phyloP scores from a whole-genome alignment of 305 asterid species.

The Fraxinus baroniana region DNA sequence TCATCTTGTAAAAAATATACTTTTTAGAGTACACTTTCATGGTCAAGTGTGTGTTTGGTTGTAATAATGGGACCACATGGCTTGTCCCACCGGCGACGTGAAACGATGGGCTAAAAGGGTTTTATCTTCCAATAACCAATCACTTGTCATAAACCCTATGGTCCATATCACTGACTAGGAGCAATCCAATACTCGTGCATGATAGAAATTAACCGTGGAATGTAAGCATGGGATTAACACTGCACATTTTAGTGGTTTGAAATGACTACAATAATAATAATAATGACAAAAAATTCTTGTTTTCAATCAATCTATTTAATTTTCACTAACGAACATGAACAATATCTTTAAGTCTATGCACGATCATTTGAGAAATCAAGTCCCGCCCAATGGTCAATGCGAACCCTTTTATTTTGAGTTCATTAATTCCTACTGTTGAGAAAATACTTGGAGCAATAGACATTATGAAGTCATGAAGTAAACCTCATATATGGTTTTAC shows the following conservation, averaged over 20 bases:
- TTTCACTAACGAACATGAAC: background rate
- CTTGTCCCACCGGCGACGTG: slow-evolving; percentile 37
- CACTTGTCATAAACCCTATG: slow-evolving; percentile 30
- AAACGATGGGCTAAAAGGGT: slow-evolving; percentile 58
- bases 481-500: background rate
- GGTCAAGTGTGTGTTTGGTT: slow-evolving; percentile 33
- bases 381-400: background rate
- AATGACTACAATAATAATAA: background rate
- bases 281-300: background rate
- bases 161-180: slow-evolving; percentile 26
- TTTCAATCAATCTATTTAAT: background rate
- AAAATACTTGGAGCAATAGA: background rate
- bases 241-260: slow-evolving; percentile 27
- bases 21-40: slow-evolving; percentile 39
- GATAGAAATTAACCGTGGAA: slow-evolving; percentile 21
- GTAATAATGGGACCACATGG: slow-evolving; percentile 37
- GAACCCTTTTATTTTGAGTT: background rate
- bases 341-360: background rate
- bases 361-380: background rate
- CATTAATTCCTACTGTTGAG: background rate
- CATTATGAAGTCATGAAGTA: background rate
- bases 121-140: slow-evolving; percentile 37
- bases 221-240: slow-evolving; percentile 30
- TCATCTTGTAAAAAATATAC: slow-evolving; percentile 34
- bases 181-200: slow-evolving; percentile 24